These are phyloP conservation scores for Monilinia fructicola DNA, from an alignment of 2,329 filamentous ascomycete genomes.

Conservation along the genomic window DNA sequence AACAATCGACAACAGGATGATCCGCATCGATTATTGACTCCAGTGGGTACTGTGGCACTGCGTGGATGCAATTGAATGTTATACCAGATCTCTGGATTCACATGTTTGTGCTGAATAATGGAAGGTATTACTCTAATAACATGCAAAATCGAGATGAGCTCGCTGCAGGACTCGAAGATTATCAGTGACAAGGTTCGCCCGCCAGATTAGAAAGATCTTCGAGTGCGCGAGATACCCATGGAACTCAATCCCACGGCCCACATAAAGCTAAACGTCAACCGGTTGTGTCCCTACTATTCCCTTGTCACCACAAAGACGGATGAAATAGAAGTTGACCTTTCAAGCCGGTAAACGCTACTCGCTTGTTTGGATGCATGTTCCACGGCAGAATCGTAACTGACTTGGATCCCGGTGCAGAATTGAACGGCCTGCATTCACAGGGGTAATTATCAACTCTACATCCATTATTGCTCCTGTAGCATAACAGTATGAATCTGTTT, in stretches of 20 bases:
- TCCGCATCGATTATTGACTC: not conserved
- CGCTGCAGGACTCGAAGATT: not conserved
- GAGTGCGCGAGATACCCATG: not conserved
- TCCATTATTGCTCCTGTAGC: not conserved
- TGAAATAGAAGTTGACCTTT: not conserved
- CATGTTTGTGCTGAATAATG: not conserved
- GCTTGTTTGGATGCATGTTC: not conserved
- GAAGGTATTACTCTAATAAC: too few species aligned
- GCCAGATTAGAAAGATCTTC: not conserved
- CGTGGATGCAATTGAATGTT: constrained; percentile 2
- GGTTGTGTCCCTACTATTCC: not conserved
- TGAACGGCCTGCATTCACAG: not conserved
- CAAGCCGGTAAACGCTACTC: too few species aligned
- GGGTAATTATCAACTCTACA: not conserved
- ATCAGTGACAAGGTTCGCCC: not conserved
- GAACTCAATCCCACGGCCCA: not conserved
- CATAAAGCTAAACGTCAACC: not conserved
- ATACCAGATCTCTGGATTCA: constrained; percentile 1
- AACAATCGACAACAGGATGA: constrained; percentile 4
- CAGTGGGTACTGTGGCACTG: not conserved
- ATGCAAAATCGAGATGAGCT: not conserved
- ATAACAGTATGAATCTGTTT: not conserved
- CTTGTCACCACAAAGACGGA: not conserved
- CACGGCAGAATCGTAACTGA: not conserved
- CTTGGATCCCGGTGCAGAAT: not conserved